These are phyloP conservation scores for Pulveroboletus sp. DNA, from an alignment of 768 basidiomycete species.

Conservation along the genomic window DNA sequence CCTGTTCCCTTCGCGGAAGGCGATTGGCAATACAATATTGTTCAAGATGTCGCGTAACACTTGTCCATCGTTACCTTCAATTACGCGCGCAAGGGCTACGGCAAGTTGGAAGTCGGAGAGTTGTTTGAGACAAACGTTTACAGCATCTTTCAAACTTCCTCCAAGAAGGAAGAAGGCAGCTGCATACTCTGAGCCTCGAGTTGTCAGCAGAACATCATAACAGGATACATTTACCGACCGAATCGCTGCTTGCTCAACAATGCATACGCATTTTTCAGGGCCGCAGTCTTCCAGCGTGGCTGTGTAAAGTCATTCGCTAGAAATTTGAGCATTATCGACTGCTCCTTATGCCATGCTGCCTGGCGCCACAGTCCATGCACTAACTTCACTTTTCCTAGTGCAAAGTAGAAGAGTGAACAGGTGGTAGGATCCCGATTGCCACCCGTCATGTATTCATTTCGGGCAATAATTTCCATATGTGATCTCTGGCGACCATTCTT, in stretches of 20 bases:
- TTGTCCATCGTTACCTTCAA: conserved; percentile 81
- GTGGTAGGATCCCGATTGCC: conserved; percentile 84
- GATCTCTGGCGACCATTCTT: conserved; percentile 47
- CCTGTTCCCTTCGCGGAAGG: conserved; percentile 83
- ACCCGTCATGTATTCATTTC: conserved; percentile 87
- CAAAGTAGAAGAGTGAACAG: conserved; percentile 92
- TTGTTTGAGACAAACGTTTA: conserved; percentile 84
- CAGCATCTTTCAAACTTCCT: conserved; percentile 83
- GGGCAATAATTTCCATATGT: conserved; percentile 83
- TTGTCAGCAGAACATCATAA: conserved; percentile 2
- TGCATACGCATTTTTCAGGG: conserved; percentile 94
- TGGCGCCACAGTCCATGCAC: conserved; percentile 97
- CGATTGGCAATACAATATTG: conserved; percentile 74
- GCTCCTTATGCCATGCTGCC: conserved; percentile 90
- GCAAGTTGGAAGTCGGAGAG: conserved; percentile 89
- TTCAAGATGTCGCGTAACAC: conserved; percentile 66
- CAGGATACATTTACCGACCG: conserved; percentile 47
- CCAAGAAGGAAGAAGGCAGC: conserved; percentile 97
- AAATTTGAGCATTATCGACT: conserved; percentile 85
- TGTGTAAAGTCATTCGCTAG: conserved; percentile 83
- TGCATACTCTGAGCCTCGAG: conserved; percentile 74
- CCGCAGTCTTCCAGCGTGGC: conserved; percentile 85
- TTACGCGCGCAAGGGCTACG: conserved; percentile 75
- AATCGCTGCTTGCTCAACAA: conserved; percentile 87
- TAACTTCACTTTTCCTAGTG: conserved; percentile 85